Evolutionary conservation across 805 yeast species (phyloP).

Genomic region (Candida coleopterorum): DNA sequence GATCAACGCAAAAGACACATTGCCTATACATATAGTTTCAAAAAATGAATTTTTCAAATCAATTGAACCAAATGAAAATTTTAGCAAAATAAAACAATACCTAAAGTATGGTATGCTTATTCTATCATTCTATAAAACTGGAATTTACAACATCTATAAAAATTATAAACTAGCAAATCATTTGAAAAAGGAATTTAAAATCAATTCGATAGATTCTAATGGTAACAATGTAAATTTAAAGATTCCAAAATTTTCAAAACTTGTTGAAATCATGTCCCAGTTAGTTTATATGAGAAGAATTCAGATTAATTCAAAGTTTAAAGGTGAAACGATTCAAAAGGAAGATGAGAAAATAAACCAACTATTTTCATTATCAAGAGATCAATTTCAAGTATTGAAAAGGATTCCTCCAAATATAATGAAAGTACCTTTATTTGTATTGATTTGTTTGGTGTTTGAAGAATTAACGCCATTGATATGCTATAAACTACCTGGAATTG

Average conservation of each 20-base stretch:
- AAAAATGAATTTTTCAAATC: slow-evolving; percentile 23
- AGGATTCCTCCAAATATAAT: slow-evolving; percentile 47
- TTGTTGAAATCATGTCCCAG: slow-evolving; percentile 33
- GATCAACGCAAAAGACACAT: slow-evolving; percentile 26
- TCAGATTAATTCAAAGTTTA: slow-evolving; percentile 8
- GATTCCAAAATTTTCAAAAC: slow-evolving; percentile 30
- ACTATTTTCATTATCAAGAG: slow-evolving; percentile 40
- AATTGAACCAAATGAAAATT: slow-evolving; percentile 17
- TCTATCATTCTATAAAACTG: slow-evolving; percentile 52
- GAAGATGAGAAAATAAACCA: neutral
- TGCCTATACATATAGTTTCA: slow-evolving; percentile 26
- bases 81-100: slow-evolving; percentile 28
- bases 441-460: slow-evolving; percentile 44
- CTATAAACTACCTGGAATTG: slow-evolving; percentile 48
- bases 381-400: slow-evolving; percentile 45
- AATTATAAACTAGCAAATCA: slow-evolving; percentile 24
- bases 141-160: slow-evolving; percentile 52
- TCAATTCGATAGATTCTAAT: slow-evolving; percentile 17
- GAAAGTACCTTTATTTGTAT: slow-evolving; percentile 51
- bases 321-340: neutral
- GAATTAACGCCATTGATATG: slow-evolving; percentile 54
- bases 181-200: slow-evolving; percentile 16
- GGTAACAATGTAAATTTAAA: slow-evolving; percentile 23
- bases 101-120: slow-evolving; percentile 41
- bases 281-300: slow-evolving; percentile 31